Evolutionary conservation across 176 grass and related monocot species (phyloP), one percentile per base, ranked within the genome.

Genomic region (Avena sativa): DNA sequence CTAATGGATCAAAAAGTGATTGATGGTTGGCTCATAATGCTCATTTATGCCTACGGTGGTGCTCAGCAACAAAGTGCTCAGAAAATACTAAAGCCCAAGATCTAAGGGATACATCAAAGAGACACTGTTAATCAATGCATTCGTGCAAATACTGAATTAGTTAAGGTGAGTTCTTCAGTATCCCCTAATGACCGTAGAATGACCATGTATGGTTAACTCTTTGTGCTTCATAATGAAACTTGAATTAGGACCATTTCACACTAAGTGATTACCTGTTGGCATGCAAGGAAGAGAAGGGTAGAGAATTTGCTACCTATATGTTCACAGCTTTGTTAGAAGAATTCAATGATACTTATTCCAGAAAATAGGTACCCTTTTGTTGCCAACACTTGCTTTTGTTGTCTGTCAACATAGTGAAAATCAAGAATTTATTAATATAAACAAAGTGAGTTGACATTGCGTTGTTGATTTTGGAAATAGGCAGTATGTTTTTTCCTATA

Each of bases 11-110:
- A 23, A 23, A 23, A 23, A 23, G 89, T 87, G 66, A 93, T 98
- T 83, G 93, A 98, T 95, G 81, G 95, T 74, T 98, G 93, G 93
- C 74, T 98, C 71, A 80, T 95, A 73, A 95, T 98, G 83, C 91
- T 98, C 52, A 92, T 98, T 68, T 90, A 95, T 79, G 81, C 83
- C 58, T 95, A 95, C 73, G 95, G 91, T 84, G 93, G 91, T 74
- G 84, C 73, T 47, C 82, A 93, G 62, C 89, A 90, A 79, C 95
- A 95, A 81, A 92, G 80, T 87, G 87, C 87, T 72, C 81, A 92
- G 81, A 95, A 93, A 92, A 85, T 98, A 58, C 71, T 98, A 32
- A 95, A 98, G 76, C 92, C 85, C 71, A 95, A 98, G 78, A 91
- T 98, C 25, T 80, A 79, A 90, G 62, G 86, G 86, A 73, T 92